Percentiles rank a stretch among this genome's conserved stretches.
Conservation (phyloP, 1,139 yeast genomes). For the Wickerhamomyces sp. region DNA sequence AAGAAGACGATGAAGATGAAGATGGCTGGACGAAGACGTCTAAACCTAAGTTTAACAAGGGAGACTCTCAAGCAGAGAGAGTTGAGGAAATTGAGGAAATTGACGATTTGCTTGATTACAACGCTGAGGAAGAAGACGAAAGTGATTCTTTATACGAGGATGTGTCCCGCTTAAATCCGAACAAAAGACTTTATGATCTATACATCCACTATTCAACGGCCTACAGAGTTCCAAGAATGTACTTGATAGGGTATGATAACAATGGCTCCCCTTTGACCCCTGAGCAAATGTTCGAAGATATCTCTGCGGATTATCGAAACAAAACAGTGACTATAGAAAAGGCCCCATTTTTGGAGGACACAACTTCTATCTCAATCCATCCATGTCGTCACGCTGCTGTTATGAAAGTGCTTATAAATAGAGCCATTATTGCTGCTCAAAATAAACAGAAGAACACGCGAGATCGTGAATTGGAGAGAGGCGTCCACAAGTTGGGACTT, state of each 20-base stretch:
- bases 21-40: conserved; percentile 52
- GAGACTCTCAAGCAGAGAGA: conserved; percentile 8
- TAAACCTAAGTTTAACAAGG: conserved; percentile 11
- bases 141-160: conserved; percentile 36
- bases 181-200: conserved; percentile 72
- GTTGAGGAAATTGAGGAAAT: conserved; percentile 29
- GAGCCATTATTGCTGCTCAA: conserved; percentile 47
- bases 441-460: conserved; percentile 28
- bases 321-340: conserved; percentile 95
- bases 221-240: conserved; percentile 92
- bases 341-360: conserved; percentile 75
- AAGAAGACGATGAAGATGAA: conserved; percentile 40
- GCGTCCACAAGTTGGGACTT: conserved; percentile 39
- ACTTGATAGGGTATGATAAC: conserved; percentile 78
- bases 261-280: conserved; percentile 87
- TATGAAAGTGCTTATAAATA: conserved; percentile 79
- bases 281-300: conserved; percentile 89
- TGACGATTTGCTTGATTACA: conserved; percentile 34
- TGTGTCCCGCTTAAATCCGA: conserved; percentile 30
- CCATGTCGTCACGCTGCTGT: conserved; percentile 96
- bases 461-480: conserved; percentile 31
- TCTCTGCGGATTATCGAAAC: conserved; percentile 84
- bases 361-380: conserved; percentile 87
- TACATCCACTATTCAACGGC: conserved; percentile 92
- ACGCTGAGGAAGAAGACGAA: conserved; percentile 37